A percentile compares a stretch with the other conserved stretches of the same genome.
Conservation (phyloP, 2,329 filamentous ascomycete genomes). For the Cladosporium sp. region DNA sequence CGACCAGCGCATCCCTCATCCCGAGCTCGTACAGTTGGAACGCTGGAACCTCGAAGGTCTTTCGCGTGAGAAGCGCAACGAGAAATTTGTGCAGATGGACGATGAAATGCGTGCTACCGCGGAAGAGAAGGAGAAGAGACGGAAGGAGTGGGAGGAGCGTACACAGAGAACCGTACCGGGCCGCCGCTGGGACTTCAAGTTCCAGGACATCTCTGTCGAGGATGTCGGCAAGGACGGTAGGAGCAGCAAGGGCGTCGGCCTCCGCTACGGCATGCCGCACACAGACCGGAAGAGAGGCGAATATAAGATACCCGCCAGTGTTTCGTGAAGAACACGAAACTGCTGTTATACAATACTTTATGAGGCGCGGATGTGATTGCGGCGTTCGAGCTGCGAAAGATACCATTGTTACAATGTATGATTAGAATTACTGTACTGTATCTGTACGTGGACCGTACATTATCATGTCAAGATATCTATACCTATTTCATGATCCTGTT, state of each 20-base stretch:
- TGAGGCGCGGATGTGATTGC: slow-evolving; percentile 3
- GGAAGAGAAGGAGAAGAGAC: slow-evolving; percentile 36
- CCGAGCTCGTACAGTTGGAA: slow-evolving; percentile 52
- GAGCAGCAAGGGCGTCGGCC: slow-evolving; percentile 50
- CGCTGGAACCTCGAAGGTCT: slow-evolving; percentile 39
- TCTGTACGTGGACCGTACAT: slow-evolving; percentile 1
- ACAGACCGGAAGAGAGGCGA: slow-evolving; percentile 60
- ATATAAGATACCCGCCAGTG: slow-evolving; percentile 60
- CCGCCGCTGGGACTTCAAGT: slow-evolving; percentile 57
- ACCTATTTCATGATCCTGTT: too few species aligned
- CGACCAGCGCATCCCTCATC: slow-evolving; percentile 61
- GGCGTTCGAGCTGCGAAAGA: slow-evolving; percentile 2
- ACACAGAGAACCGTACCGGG: slow-evolving; percentile 43
- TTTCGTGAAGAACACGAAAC: slow-evolving; percentile 38
- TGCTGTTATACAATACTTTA: slow-evolving; percentile 11
- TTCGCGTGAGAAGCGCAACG: slow-evolving; percentile 39
- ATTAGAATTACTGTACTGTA: slow-evolving; percentile 12
- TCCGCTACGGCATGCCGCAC: slow-evolving; percentile 59
- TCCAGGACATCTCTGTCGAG: slow-evolving; percentile 55
- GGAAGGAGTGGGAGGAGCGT: slow-evolving; percentile 40
- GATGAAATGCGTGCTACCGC: slow-evolving; percentile 35
- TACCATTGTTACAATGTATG: slow-evolving; percentile 14
- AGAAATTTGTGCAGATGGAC: slow-evolving; percentile 18
- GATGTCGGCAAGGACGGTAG: slow-evolving; percentile 53
- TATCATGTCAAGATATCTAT: too few species aligned